phyloP scores from a whole-genome alignment of 495 filamentous ascomycete species.

The Amphirosellinia nigrospora region DNA sequence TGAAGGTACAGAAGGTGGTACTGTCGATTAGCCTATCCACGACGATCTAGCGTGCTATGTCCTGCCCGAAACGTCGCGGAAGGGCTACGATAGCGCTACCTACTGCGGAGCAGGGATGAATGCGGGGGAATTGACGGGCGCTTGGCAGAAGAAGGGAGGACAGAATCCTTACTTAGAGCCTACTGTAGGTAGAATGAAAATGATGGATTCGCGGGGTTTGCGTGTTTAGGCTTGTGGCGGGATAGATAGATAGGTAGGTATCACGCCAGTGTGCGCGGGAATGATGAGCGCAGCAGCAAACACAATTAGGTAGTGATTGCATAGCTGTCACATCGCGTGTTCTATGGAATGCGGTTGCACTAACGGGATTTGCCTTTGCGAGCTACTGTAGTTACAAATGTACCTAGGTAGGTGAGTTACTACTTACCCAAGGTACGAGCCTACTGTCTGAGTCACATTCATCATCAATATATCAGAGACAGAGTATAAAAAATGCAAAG shows the following conservation, averaged over 20 bases:
- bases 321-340: too few species aligned
- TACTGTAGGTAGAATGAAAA: neutral
- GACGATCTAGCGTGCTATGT: neutral
- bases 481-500: too few species aligned
- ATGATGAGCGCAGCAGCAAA: constrained; percentile 1
- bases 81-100: neutral
- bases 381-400: too few species aligned
- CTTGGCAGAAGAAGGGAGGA: neutral
- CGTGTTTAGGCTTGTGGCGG: neutral
- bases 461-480: too few species aligned
- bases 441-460: neutral
- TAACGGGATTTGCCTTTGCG: too few species aligned
- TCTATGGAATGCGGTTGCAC: too few species aligned
- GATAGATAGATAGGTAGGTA: too few species aligned
- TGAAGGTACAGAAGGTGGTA: neutral
- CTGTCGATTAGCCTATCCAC: neutral
- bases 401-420: too few species aligned
- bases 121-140: neutral
- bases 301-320: too few species aligned
- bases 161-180: too few species aligned
- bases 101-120: neutral
- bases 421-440: too few species aligned
- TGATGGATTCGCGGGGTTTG: constrained; percentile 1
- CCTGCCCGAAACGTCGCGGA: neutral
- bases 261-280: constrained; percentile 3